Evolutionary conservation across 2,329 filamentous ascomycete genomes (phyloP).

Genomic region (Neoarthrinium moseri): DNA sequence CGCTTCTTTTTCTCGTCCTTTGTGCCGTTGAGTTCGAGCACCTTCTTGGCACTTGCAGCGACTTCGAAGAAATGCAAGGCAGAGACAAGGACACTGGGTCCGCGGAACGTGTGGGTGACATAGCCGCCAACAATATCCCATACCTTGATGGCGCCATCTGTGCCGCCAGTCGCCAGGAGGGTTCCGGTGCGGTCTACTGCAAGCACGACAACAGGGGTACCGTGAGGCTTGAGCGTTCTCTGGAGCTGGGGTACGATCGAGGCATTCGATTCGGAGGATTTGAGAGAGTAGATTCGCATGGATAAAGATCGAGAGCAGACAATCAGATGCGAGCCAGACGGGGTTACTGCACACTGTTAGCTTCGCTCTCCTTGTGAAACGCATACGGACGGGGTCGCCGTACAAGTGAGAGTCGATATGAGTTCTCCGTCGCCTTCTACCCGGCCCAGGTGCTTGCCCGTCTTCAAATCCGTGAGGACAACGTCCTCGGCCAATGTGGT

Average conservation of each 20-base stretch:
- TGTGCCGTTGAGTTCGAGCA: constrained; percentile 40
- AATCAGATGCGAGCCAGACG: constrained; percentile 82
- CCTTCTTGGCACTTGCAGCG: constrained; percentile 40
- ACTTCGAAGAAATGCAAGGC: constrained; percentile 90
- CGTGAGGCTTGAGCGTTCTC: constrained; percentile 84
- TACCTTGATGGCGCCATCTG: constrained; percentile 91
- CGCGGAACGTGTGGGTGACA: constrained; percentile 92
- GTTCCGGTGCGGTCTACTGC: constrained; percentile 86
- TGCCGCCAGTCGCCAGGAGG: constrained; percentile 85
- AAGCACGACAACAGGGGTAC: constrained; percentile 83
- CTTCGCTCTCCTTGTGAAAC: background rate
- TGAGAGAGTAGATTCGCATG: constrained; percentile 85
- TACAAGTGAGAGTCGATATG: constrained; percentile 72
- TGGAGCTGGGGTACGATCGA: constrained; percentile 66
- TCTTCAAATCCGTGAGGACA: constrained; percentile 79
- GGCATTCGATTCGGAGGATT: constrained; percentile 53
- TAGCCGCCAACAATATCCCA: constrained; percentile 93
- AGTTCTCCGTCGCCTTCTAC: constrained; percentile 86
- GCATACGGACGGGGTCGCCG: constrained; percentile 20
- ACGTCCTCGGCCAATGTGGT: constrained; percentile 92
- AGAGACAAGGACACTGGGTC: constrained; percentile 87
- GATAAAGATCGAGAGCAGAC: constrained; percentile 93
- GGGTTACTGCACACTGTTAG: constrained; percentile 63
- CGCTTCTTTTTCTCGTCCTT: constrained; percentile 41
- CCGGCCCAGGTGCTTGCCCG: constrained; percentile 76